Percentiles rank a stretch among this genome's conserved stretches.
Conservation (phyloP, 345 rosid genomes). For the Limnanthes douglasii region DNA sequence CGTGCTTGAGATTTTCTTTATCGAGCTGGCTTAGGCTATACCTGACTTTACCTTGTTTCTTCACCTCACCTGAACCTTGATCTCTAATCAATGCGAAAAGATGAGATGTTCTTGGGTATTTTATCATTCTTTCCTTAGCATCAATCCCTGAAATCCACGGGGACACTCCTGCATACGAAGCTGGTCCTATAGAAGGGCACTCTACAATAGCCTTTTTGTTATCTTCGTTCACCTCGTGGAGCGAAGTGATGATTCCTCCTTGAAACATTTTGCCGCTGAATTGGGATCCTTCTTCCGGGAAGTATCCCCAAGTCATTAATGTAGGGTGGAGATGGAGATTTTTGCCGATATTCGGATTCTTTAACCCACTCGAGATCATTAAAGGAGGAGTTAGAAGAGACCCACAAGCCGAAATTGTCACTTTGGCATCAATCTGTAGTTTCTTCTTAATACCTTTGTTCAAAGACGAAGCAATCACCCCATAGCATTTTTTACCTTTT, state of each 20-base stretch:
- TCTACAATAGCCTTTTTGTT: constrained; percentile 37
- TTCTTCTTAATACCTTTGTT: constrained; percentile 15
- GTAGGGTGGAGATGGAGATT: constrained; percentile 59
- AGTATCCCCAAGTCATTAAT: constrained; percentile 49
- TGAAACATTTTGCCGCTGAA: constrained; percentile 26
- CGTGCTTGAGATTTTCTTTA: constrained; percentile 40
- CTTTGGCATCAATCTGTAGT: constrained; percentile 42
- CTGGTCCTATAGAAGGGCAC: constrained; percentile 49
- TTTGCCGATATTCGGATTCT: constrained; percentile 40
- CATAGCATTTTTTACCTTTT: constrained; percentile 27
- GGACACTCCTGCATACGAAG: constrained; percentile 25
- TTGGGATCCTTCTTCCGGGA: constrained; percentile 23
- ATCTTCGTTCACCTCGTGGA: constrained; percentile 30
- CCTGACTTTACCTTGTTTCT: constrained; percentile 10
- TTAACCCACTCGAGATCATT: constrained; percentile 38
- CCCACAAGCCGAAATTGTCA: constrained; percentile 49
- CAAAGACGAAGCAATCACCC: constrained; percentile 25
- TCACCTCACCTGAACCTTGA: constrained; percentile 13
- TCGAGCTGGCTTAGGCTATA: constrained; percentile 25
- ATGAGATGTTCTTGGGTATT: constrained; percentile 32
- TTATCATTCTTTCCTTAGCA: constrained; percentile 37
- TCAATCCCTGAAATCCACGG: constrained; percentile 65
- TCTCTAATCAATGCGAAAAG: constrained; percentile 24
- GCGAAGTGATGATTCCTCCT: constrained; percentile 58
- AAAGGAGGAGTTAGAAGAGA: constrained; percentile 44